A percentile compares a stretch with the other conserved stretches of the same genome.
Conservation (phyloP, 768 basidiomycete species). For the Gloeopeniophorella convolvens region DNA sequence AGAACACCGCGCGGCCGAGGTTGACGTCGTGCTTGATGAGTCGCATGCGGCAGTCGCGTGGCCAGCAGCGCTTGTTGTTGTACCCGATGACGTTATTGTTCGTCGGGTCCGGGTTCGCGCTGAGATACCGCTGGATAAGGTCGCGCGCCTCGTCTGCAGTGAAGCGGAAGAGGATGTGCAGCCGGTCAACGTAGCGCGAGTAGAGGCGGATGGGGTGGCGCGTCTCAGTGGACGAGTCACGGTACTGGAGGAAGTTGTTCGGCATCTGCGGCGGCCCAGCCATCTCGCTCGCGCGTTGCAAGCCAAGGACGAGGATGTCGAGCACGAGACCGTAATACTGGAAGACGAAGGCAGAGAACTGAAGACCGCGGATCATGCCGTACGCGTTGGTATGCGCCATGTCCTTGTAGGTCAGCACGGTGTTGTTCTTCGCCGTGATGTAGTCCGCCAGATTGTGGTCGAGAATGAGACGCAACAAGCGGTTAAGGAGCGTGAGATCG, state of each 20-base stretch:
- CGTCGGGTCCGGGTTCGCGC: constrained; percentile 95
- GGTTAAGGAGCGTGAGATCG: constrained; percentile 91
- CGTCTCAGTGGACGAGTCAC: constrained; percentile 91
- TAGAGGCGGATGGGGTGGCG: constrained; percentile 97
- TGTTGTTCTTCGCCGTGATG: constrained; percentile 99
- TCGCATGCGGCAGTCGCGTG: constrained; percentile 97
- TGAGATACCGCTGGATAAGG: constrained; percentile 95
- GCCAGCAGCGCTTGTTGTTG: constrained; percentile 99
- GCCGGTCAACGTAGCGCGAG: constrained; percentile 90
- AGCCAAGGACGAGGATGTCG: constrained; percentile 90
- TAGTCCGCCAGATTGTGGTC: constrained; percentile 99
- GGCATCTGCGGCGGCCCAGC: constrained; percentile 97
- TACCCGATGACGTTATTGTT: constrained; percentile 99
- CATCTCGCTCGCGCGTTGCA: constrained; percentile 99
- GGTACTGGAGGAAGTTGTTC: constrained; percentile 97
- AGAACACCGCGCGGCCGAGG: constrained; percentile 95
- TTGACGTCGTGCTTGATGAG: constrained; percentile 99
- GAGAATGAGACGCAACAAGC: constrained; percentile 89
- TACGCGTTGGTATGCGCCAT: constrained; percentile 99
- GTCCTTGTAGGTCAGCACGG: constrained; percentile 89
- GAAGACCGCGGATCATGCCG: constrained; percentile 93
- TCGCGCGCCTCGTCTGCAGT: constrained; percentile 95
- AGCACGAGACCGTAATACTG: constrained; percentile 96
- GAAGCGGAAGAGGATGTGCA: constrained; percentile 97
- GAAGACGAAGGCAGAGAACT: constrained; percentile 99